Percentiles rank a stretch among this genome's conserved stretches.
Evolutionary conservation across 116 monocot species (phyloP).

Genomic region (Iris pallida): DNA sequence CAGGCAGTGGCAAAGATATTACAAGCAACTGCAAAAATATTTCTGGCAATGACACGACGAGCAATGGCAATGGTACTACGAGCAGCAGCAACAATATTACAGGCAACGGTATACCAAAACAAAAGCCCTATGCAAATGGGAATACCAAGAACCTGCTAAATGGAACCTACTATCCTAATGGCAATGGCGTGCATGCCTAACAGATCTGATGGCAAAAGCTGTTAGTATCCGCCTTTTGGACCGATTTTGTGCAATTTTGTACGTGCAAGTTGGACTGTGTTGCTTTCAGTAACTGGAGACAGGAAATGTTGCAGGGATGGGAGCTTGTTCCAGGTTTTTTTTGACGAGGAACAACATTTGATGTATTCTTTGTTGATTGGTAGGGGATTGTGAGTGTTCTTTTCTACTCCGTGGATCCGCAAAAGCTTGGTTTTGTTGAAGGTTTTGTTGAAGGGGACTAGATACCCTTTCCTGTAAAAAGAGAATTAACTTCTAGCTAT

Average conservation of each 20-base stretch:
- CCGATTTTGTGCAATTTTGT: too few relatives aligned
- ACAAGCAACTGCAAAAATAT: too few relatives aligned
- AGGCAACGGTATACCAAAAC: conserved; percentile 6
- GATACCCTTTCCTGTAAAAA: neutral
- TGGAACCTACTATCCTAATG: conserved; percentile 25
- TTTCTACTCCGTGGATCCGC: neutral
- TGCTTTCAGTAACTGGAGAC: neutral
- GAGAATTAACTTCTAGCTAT: neutral
- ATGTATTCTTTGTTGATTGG: neutral
- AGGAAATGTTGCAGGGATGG: neutral
- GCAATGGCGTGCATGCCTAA: conserved; percentile 35
- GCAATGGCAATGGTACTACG: neutral
- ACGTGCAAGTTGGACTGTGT: too few relatives aligned
- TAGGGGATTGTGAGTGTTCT: neutral
- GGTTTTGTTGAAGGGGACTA: neutral
- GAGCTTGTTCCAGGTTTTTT: neutral
- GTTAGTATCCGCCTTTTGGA: neutral
- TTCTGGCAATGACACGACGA: too few relatives aligned
- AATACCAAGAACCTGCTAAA: conserved; percentile 19
- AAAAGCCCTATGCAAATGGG: conserved; percentile 28
- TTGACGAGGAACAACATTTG: neutral
- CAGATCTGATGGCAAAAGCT: neutral
- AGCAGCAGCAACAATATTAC: neutral
- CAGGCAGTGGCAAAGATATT: too few relatives aligned
- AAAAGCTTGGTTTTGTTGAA: neutral